These are phyloP conservation scores for Globisporangium spinosum DNA, from an alignment of 352 stramenopile genomes.

Conservation along the genomic window DNA sequence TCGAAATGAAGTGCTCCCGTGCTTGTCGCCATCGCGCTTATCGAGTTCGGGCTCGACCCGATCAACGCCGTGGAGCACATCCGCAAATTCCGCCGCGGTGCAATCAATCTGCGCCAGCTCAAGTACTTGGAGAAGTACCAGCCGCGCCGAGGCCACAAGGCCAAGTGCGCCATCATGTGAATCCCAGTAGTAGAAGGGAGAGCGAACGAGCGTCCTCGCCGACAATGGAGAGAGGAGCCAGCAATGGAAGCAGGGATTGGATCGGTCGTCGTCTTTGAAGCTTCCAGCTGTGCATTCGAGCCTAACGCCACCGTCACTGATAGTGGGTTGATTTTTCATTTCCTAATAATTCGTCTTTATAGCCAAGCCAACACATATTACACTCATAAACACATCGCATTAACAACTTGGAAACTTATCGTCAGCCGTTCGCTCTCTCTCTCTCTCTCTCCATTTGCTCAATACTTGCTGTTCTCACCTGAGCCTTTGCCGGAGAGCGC, in stretches of 20 bases:
- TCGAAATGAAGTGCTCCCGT: slow-evolving; percentile 84
- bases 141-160: slow-evolving; percentile 61
- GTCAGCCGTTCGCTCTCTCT: neutral
- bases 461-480: slow-evolving; percentile 8
- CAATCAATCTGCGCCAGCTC: slow-evolving; percentile 98
- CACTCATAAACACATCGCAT: slow-evolving; percentile 6
- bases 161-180: slow-evolving; percentile 87
- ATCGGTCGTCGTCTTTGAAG: neutral
- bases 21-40: slow-evolving; percentile 97
- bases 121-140: slow-evolving; percentile 97
- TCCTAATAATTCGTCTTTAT: slow-evolving; percentile 6
- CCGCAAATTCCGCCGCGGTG: slow-evolving; percentile 90
- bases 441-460: neutral
- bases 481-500: slow-evolving; percentile 26
- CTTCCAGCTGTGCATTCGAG: slow-evolving; percentile 5
- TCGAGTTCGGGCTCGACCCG: slow-evolving; percentile 95
- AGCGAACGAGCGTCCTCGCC: neutral
- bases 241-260: neutral
- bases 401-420: neutral
- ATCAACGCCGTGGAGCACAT: slow-evolving; percentile 98
- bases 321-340: slow-evolving; percentile 14
- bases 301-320: neutral
- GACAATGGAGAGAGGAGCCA: neutral
- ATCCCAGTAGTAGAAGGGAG: slow-evolving; percentile 4
- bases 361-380: slow-evolving; percentile 5